These are phyloP conservation scores for Quercus tomentella DNA, from an alignment of 331 rosid genomes.

Conservation along the genomic window DNA sequence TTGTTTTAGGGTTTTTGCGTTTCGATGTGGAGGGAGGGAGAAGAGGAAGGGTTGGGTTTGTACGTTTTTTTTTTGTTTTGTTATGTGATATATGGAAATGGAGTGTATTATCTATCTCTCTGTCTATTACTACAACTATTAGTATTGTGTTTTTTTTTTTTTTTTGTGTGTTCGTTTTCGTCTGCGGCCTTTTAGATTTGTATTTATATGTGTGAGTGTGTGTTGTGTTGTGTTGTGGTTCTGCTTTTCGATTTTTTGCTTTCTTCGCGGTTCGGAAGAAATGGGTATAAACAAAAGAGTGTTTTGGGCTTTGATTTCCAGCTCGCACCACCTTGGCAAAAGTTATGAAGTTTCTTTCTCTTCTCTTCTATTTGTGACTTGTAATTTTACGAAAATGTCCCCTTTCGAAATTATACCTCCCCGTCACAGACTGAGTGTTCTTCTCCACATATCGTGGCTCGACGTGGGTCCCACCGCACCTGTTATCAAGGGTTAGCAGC, in stretches of 20 bases:
- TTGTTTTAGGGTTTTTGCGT: slow-evolving; percentile 37
- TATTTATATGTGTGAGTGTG: neutral
- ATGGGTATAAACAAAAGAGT: neutral
- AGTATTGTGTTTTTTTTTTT: neutral
- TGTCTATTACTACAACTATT: no score
- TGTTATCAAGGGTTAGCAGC: neutral
- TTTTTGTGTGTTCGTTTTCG: neutral
- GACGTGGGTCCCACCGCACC: neutral
- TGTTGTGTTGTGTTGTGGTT: neutral
- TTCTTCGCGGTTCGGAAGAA: neutral
- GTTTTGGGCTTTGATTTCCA: neutral
- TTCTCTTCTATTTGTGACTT: neutral
- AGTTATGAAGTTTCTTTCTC: neutral
- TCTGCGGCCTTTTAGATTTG: neutral
- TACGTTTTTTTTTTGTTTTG: neutral
- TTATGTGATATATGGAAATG: neutral
- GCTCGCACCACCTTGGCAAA: slow-evolving; percentile 3
- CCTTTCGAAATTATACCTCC: neutral
- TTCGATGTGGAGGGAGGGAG: neutral
- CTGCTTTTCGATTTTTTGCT: neutral
- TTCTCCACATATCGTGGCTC: neutral
- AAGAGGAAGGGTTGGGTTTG: neutral
- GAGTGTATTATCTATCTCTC: no score
- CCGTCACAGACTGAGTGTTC: neutral
- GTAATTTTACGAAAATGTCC: neutral